Evolutionary conservation across 345 rosid species (phyloP), one percentile per base, ranked within the genome.

Genomic region (Sonneratia caseolaris): DNA sequence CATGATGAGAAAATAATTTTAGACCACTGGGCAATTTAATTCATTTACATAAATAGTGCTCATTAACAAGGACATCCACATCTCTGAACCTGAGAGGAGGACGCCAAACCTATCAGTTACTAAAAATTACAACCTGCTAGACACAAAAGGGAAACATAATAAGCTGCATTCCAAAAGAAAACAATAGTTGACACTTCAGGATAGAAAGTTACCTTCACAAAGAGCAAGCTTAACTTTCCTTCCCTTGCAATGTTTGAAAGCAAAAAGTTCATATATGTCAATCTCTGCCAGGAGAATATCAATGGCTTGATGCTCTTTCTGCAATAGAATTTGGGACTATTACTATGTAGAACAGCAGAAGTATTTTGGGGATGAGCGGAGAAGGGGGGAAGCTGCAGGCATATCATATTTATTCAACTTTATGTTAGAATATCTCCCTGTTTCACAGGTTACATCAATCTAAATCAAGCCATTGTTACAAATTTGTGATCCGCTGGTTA

Each of bases 291-390:
- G 82, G 72, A 95, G 97, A 80, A 95, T 92, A 84, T 95, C 98
- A 65, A 95, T 90, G 76, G 99, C 97, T 79, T 95, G 99, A 79
- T 92, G 99, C 72, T 95, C 98, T 73, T 81, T 95, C 98, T 95
- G 93, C 76, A 80, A 75, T 43, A 76, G 74, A 67, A 68, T n/a
- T 47, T 40, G 74, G 70, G 27, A 22, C 32, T 32, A 68, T 48
- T 42, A 48, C 3, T 45, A 42, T 68, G 19, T 6, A 24, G 47
- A 42, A 16, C 70, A 68, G 32, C 36, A 68, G 32, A 40, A 37
- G 16, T 42, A 13, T n/a, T 47, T 9, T 9, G 15, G 0, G 45
- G 37, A 38, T 3, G 45, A 42, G 45, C 7, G 2, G 10, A 42
- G 45, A 42, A 3, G 10, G 10, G 45, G 45, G 45, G 10, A 15